A percentile compares a stretch with the other conserved stretches of the same genome.
phyloP scores from a whole-genome alignment of 495 filamentous ascomycete genomes.

The Astrothelium macrocarpum region DNA sequence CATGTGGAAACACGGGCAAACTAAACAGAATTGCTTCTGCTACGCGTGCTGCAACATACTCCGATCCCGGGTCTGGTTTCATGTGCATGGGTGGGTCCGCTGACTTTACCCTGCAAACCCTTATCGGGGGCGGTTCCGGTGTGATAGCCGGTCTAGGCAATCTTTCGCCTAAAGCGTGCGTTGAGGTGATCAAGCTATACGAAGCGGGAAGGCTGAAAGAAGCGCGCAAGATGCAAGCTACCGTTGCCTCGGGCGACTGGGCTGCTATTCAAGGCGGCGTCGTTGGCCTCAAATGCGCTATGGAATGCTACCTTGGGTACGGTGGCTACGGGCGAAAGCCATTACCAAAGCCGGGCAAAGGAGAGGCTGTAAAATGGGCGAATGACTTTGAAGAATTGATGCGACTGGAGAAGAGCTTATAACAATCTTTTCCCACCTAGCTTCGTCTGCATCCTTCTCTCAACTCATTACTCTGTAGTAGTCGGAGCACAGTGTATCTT shows the following conservation, averaged over 20 bases:
- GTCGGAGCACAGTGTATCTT: not conserved
- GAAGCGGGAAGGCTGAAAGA: slow-evolving; percentile 56
- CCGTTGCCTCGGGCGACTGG: slow-evolving; percentile 81
- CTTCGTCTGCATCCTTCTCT: not conserved
- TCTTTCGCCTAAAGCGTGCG: slow-evolving; percentile 67
- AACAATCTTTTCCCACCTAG: not conserved
- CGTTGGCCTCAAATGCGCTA: slow-evolving; percentile 70
- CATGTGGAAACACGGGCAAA: slow-evolving; percentile 92
- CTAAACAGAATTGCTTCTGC: slow-evolving; percentile 66
- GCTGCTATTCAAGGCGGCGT: slow-evolving; percentile 77
- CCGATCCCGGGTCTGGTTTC: slow-evolving; percentile 43
- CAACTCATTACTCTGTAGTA: not conserved
- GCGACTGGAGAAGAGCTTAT: slow-evolving; percentile 47
- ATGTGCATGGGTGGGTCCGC: slow-evolving; percentile 79
- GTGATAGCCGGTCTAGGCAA: slow-evolving; percentile 81
- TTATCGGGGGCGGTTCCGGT: slow-evolving; percentile 75
- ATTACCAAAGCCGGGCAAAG: slow-evolving; percentile 55
- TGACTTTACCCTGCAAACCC: slow-evolving; percentile 79
- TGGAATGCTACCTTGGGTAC: slow-evolving; percentile 67
- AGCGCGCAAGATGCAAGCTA: slow-evolving; percentile 65
- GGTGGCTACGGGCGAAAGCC: slow-evolving; percentile 69
- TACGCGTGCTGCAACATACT: slow-evolving; percentile 41
- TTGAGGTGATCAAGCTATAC: slow-evolving; percentile 64
- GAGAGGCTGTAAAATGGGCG: slow-evolving; percentile 52
- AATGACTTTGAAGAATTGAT: slow-evolving; percentile 67